Evolutionary conservation across 78 protist genomes (phyloP), one percentile per base, ranked within the genome.

Genomic region (Tieghemostelium lacteum): DNA sequence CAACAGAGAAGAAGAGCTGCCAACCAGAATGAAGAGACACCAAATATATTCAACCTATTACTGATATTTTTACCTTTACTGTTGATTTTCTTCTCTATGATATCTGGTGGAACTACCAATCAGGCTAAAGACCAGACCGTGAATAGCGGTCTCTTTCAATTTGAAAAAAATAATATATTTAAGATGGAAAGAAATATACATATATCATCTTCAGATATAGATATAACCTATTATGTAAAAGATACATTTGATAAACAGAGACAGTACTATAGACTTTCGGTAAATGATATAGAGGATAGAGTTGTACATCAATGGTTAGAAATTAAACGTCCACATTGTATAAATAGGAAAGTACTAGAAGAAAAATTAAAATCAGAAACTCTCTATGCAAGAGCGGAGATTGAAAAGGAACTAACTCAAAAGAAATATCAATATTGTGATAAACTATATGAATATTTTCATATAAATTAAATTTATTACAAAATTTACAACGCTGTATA

Each of bases 51-150:
- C 45, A 54, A 64, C 24, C 10, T 83, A 33, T 33, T 83, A 26
- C 36, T 83, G 52, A 36, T 83, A 16, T n/a, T 83, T 28, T 26
- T 83, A 19, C 73, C 91, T 20, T n/a, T 83, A 31, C n/a, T 83
- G 8, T 83, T 67, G 29, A 19, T 83, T 10, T 40, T 83, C 5
- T 22, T 69, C 10, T 70, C 73, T 54, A 58, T 83, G 1, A 58
- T 69, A 60, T 70, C 67, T 0, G 71, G 91, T 39, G 78, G 91
- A 49, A 22, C 36, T 2, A 61, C 16, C 19, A 66, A 60, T 60
- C 7, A 29, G 22, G 39, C 61, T 29, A 17, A n/a, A 45, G 16
- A 61, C 4, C 6, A 31, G 7, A 6, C 72, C 29, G 20, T 65
- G 29, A 64, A 64, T 31, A 40, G 66, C 20, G n/a, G n/a, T n/a